A percentile compares a stretch with the other conserved stretches of the same genome.
Evolutionary conservation across 2,329 filamentous ascomycete genomes (phyloP).

Genomic region (Colletotrichum paranaense): DNA sequence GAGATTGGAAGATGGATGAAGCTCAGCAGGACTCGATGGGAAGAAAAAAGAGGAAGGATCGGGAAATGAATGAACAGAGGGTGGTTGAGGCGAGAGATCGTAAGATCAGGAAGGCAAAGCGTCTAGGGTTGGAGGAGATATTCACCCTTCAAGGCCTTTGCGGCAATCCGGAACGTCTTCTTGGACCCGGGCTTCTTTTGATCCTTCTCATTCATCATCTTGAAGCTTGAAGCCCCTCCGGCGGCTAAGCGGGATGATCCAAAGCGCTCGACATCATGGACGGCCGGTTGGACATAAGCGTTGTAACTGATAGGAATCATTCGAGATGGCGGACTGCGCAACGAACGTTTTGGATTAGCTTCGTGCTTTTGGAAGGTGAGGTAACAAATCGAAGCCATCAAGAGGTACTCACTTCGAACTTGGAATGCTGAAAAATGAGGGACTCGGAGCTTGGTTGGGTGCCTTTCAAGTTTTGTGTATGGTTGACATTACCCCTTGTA

Average conservation of each 20-base stretch:
- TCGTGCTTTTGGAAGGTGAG: not conserved
- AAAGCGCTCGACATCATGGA: not conserved
- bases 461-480: not conserved
- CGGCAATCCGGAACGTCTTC: not conserved
- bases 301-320: not conserved
- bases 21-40: not conserved
- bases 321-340: not conserved
- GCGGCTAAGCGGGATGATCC: not conserved
- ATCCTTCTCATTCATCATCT: not conserved
- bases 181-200: not conserved
- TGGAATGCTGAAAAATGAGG: not conserved
- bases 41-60: not conserved
- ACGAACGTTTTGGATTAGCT: not conserved
- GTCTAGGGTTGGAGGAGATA: not conserved
- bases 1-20: not conserved
- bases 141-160: slow-evolving; percentile 2
- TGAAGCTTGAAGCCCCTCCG: not conserved
- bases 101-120: not conserved
- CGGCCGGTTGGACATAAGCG: not conserved
- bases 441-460: not conserved
- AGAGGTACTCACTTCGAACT: not conserved
- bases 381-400: not conserved
- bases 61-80: not conserved
- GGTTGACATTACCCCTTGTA: not conserved
- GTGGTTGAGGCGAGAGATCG: not conserved